A percentile compares a stretch with the other conserved stretches of the same genome.
Conservation (phyloP, 768 basidiomycete genomes). For the Filobasidium wieringae region DNA sequence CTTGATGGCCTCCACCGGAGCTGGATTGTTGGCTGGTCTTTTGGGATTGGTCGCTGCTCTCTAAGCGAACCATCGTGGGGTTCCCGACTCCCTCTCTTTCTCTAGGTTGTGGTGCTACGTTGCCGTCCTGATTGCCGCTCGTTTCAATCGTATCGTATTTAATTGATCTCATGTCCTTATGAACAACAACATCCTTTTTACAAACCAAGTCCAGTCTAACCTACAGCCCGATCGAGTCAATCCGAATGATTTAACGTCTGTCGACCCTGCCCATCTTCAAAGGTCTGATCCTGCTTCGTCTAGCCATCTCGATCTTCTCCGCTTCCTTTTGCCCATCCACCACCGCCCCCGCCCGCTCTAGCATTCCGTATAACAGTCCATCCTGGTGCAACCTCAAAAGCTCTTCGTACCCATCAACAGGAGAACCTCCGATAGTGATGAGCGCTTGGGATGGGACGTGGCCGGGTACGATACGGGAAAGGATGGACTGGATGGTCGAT, state of each 20-base stretch:
- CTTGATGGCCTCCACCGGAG: not conserved
- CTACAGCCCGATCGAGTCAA: too few relatives aligned
- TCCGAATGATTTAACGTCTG: too few relatives aligned
- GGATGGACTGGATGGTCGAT: not conserved
- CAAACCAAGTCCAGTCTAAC: too few relatives aligned
- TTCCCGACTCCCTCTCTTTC: too few relatives aligned
- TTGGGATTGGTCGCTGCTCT: not conserved
- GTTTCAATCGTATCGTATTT: too few relatives aligned
- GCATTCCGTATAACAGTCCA: not conserved
- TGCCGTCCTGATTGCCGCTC: too few relatives aligned
- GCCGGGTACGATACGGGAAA: conserved; percentile 1
- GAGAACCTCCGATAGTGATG: conserved; percentile 10
- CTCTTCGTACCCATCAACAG: conserved; percentile 2
- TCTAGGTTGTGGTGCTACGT: too few relatives aligned
- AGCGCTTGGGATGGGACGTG: conserved; percentile 4
- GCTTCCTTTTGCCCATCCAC: conserved; percentile 4
- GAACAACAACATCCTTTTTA: too few relatives aligned
- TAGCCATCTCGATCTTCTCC: not conserved
- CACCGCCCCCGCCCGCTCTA: conserved; percentile 7
- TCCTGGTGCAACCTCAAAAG: conserved; percentile 1
- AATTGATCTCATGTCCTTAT: too few relatives aligned
- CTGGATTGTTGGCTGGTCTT: not conserved
- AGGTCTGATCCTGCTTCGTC: not conserved
- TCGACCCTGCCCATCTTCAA: not conserved
- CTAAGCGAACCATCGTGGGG: too few relatives aligned